Percentiles rank a stretch among this genome's conserved stretches.
Evolutionary conservation across 805 yeast species (phyloP).

Genomic region (Metschnikowia noctiluminum): DNA sequence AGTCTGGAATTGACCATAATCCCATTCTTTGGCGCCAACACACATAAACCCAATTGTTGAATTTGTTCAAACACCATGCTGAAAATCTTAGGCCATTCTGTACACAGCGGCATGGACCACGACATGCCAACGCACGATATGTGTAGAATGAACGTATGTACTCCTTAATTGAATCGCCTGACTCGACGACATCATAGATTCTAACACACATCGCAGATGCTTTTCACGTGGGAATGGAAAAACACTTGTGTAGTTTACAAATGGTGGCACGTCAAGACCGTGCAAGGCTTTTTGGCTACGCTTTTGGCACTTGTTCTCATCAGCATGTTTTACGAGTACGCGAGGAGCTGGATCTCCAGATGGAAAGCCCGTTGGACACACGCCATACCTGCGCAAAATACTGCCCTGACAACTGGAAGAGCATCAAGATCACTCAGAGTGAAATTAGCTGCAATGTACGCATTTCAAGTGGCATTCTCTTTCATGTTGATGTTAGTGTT

Average conservation of each 20-base stretch:
- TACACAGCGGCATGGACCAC: constrained; percentile 17
- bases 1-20: no score
- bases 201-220: constrained; percentile 41
- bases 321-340: constrained; percentile 59
- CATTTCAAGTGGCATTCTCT: constrained; percentile 64
- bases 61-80: background rate
- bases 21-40: no score
- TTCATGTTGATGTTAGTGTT: constrained; percentile 75
- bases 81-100: constrained; percentile 19
- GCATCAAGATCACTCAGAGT: constrained; percentile 13
- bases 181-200: background rate
- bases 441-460: constrained; percentile 49
- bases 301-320: constrained; percentile 46
- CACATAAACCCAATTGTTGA: no score
- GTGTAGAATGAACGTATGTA: constrained; percentile 54
- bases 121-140: constrained; percentile 28
- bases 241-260: constrained; percentile 69
- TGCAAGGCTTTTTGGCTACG: constrained; percentile 49
- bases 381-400: background rate
- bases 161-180: background rate
- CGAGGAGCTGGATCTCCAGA: constrained; percentile 29
- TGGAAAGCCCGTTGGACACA: constrained; percentile 25
- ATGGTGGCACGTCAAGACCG: constrained; percentile 75
- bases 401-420: background rate
- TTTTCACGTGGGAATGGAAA: constrained; percentile 75